Evolutionary conservation across 208 protist species (phyloP), one percentile per base, ranked within the genome.

Genomic region (Angomonas deanei): DNA sequence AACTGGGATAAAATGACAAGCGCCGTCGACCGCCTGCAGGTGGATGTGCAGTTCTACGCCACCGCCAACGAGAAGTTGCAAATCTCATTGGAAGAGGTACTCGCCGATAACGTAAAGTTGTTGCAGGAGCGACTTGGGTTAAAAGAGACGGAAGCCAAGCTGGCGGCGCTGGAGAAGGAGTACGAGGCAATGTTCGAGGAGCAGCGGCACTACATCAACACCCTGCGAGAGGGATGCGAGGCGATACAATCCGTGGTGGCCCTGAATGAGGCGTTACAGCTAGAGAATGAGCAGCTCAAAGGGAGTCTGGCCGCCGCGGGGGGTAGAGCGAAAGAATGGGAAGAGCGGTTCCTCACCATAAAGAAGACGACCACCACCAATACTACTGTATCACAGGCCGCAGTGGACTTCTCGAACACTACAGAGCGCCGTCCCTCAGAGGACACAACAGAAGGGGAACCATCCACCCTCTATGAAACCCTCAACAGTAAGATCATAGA

Each of bases 401-500:
- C n/a, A n/a, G n/a, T n/a, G n/a, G n/a, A n/a, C n/a, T n/a, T n/a
- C n/a, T n/a, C n/a, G n/a, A n/a, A n/a, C n/a, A n/a, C n/a, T n/a
- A n/a, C n/a, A n/a, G n/a, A n/a, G n/a, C n/a, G n/a, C n/a, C n/a
- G n/a, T n/a, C n/a, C n/a, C n/a, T n/a, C n/a, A n/a, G n/a, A n/a
- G n/a, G n/a, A n/a, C 4, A 50, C 42, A n/a, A 23, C 42, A 50
- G 15, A 10, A n/a, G 15, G 17, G 42, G 42, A 21, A 10, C 23
- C 17, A 10, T 50, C 42, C 42, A 19, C 17, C 5, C 42, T 10
- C 19, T 50, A 23, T n/a, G n/a, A n/a, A n/a, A n/a, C n/a, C n/a
- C n/a, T n/a, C n/a, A 80, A 91, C 50, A 68, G 72, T 0, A 91
- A 91, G 58, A 56, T 78, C 28, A 73, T 84, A 0, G 80, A 91